Evolutionary conservation across 2,329 filamentous ascomycete species (phyloP).

Genomic region (Chaetomium sp.): DNA sequence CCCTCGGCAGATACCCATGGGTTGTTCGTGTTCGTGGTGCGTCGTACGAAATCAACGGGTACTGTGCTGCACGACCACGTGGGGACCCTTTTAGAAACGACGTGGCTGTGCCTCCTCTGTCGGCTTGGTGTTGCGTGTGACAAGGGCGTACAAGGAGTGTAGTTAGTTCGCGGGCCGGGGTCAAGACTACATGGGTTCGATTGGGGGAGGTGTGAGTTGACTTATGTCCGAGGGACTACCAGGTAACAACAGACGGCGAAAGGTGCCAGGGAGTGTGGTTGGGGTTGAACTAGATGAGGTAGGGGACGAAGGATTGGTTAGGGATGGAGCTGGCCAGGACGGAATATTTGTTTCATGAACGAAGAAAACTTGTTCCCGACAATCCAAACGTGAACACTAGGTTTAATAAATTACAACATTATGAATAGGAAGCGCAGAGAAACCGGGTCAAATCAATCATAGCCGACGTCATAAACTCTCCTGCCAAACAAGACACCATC

Average conservation of each 20-base stretch:
- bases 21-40: neutral
- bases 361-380: neutral
- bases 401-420: slow-evolving; percentile 27
- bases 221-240: no score
- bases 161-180: neutral
- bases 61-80: neutral
- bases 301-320: neutral
- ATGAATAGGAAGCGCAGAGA: slow-evolving; percentile 24
- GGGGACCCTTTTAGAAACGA: neutral
- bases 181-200: no score
- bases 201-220: no score
- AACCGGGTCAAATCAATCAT: slow-evolving; percentile 21
- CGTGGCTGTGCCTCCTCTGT: neutral
- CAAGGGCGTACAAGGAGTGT: neutral
- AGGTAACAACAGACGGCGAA: neutral
- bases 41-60: neutral
- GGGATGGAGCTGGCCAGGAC: neutral
- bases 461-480: slow-evolving; percentile 20
- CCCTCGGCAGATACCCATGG: no score
- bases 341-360: neutral
- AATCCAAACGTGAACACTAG: slow-evolving; percentile 10
- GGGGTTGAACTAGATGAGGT: neutral
- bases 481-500: slow-evolving; percentile 8
- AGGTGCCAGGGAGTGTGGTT: no score
- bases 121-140: neutral